Conservation (phyloP, 495 filamentous ascomycete genomes). For the Lophiotrema nucula region DNA sequence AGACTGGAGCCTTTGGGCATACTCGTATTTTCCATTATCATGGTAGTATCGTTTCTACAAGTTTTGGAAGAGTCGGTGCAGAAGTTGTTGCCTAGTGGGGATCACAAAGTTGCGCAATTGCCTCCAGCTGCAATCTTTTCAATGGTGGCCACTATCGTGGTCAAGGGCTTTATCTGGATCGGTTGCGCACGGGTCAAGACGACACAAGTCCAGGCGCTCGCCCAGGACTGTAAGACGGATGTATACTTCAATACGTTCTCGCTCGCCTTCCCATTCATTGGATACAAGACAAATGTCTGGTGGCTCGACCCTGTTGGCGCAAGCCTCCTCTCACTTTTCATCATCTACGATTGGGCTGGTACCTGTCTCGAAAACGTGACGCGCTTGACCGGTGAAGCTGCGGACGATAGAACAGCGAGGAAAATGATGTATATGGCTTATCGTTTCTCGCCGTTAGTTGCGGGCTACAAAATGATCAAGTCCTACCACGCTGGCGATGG, state of each 20-base stretch:
- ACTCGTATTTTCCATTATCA: conserved; percentile 44
- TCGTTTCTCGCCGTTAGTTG: conserved; percentile 47
- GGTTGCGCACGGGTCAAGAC: conserved; percentile 49
- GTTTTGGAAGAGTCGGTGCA: conserved; percentile 50
- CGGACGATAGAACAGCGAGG: conserved; percentile 36
- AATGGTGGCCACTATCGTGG: conserved; percentile 45
- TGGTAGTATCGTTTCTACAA: conserved; percentile 50
- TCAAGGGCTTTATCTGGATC: conserved; percentile 51
- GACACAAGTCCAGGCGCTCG: conserved; percentile 52
- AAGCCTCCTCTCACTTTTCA: conserved; percentile 48
- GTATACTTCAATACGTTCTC: conserved; percentile 54
- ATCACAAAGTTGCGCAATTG: conserved; percentile 34
- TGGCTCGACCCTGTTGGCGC: conserved; percentile 52
- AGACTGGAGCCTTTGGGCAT: conserved; percentile 47
- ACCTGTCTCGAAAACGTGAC: conserved; percentile 51
- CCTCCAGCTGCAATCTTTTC: conserved; percentile 46
- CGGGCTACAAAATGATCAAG: conserved; percentile 48
- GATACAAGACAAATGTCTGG: conserved; percentile 44
- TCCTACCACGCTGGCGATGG: conserved; percentile 52
- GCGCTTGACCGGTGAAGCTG: conserved; percentile 45
- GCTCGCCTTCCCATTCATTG: conserved; percentile 49
- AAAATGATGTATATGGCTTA: conserved; percentile 50
- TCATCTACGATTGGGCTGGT: conserved; percentile 51
- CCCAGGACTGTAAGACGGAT: conserved; percentile 53
- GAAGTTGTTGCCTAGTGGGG: conserved; percentile 44